Evolutionary conservation across 2,329 filamentous ascomycete species (phyloP).

Genomic region (Lecanosticta acicola): DNA sequence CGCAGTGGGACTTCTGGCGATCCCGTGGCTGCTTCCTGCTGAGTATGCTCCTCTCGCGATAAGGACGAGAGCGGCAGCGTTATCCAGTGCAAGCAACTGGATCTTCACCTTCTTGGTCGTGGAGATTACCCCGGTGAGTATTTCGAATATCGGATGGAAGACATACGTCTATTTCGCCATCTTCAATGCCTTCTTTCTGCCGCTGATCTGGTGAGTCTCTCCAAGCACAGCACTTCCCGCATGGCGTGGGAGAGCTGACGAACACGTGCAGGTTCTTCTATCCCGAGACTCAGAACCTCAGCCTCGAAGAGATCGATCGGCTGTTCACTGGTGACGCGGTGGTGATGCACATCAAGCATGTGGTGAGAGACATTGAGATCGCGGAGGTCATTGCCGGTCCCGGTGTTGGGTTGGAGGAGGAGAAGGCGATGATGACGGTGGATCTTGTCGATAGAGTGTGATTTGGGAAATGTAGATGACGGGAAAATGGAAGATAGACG

Average conservation of each 20-base stretch:
- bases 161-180: constrained; percentile 44
- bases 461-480: no score
- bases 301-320: constrained; percentile 49
- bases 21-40: constrained; percentile 92
- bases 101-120: constrained; percentile 35
- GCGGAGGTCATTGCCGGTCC: background rate
- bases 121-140: constrained; percentile 37
- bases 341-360: constrained; percentile 15
- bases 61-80: constrained; percentile 86
- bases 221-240: background rate
- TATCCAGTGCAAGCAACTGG: constrained; percentile 64
- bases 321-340: constrained; percentile 38
- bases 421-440: constrained; percentile 8
- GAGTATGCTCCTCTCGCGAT: constrained; percentile 94
- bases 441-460: constrained; percentile 2
- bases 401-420: background rate
- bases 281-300: constrained; percentile 34
- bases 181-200: constrained; percentile 49
- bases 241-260: background rate
- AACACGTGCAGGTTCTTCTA: constrained; percentile 45
- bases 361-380: constrained; percentile 8
- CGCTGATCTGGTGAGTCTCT: constrained; percentile 49
- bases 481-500: no score
- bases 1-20: constrained; percentile 45
- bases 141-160: constrained; percentile 30